These are phyloP conservation scores for Rhizopogon rudus DNA, from an alignment of 768 basidiomycete genomes.

Conservation along the genomic window DNA sequence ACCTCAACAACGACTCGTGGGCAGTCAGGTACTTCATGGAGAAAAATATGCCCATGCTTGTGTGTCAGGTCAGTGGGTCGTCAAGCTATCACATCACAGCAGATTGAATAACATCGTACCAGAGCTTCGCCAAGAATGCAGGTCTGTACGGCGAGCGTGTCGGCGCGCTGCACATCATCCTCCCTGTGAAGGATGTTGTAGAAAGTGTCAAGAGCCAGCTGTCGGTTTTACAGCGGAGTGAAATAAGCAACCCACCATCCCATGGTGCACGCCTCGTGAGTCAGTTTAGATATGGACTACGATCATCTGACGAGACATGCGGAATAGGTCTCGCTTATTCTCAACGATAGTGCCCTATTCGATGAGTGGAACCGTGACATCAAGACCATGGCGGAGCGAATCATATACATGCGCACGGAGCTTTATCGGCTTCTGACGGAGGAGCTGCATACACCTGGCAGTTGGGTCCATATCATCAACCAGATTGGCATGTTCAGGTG, in stretches of 20 bases:
- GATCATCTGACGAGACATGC: neutral
- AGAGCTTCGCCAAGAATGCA: slow-evolving; percentile 98
- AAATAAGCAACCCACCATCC: slow-evolving; percentile 93
- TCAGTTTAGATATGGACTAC: slow-evolving; percentile 5
- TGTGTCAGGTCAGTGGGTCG: slow-evolving; percentile 73
- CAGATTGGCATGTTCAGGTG: slow-evolving; percentile 99
- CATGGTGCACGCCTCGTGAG: slow-evolving; percentile 86
- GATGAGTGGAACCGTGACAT: slow-evolving; percentile 91
- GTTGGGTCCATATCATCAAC: slow-evolving; percentile 92
- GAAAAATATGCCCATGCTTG: slow-evolving; percentile 65
- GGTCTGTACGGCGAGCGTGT: slow-evolving; percentile 94
- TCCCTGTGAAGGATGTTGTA: slow-evolving; percentile 58
- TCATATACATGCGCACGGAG: slow-evolving; percentile 86
- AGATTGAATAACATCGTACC: slow-evolving; percentile 13
- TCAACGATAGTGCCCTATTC: slow-evolving; percentile 71
- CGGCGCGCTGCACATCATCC: slow-evolving; percentile 87
- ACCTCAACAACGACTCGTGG: slow-evolving; percentile 90
- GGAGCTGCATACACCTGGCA: slow-evolving; percentile 80
- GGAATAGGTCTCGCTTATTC: slow-evolving; percentile 67
- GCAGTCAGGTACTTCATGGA: slow-evolving; percentile 86
- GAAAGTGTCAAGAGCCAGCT: slow-evolving; percentile 76
- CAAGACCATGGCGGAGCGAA: slow-evolving; percentile 86
- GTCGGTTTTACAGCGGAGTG: slow-evolving; percentile 86
- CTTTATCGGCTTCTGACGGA: slow-evolving; percentile 55
- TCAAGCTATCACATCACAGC: neutral